A percentile compares a stretch with the other conserved stretches of the same genome.
These are phyloP conservation scores for Apiospora arundinis DNA, from an alignment of 2,329 filamentous ascomycete genomes.

Conservation along the genomic window DNA sequence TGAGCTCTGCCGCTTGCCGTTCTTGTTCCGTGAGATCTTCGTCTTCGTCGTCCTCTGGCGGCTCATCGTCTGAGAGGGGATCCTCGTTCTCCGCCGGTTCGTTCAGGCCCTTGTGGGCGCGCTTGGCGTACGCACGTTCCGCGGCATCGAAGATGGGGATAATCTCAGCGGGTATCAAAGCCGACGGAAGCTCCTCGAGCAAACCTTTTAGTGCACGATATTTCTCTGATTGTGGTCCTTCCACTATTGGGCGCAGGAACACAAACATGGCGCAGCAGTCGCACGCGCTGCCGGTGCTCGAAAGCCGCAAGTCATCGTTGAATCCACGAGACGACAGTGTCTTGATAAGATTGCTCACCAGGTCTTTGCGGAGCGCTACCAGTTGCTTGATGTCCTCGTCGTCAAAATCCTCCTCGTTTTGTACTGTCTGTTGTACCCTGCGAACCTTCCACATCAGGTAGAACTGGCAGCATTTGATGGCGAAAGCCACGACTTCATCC, in stretches of 20 bases:
- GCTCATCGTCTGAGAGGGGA: constrained; percentile 68
- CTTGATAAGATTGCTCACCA: constrained; percentile 69
- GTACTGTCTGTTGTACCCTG: constrained; percentile 60
- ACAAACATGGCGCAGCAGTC: constrained; percentile 84
- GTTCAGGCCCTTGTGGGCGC: constrained; percentile 65
- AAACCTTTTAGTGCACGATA: constrained; percentile 64
- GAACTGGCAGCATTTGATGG: constrained; percentile 78
- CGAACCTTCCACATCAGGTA: constrained; percentile 96
- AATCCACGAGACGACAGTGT: constrained; percentile 71
- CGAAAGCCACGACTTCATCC: constrained; percentile 76
- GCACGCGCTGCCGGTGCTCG: constrained; percentile 77
- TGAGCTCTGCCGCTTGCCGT: constrained; percentile 68
- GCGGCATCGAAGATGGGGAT: constrained; percentile 78
- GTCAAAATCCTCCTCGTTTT: constrained; percentile 60
- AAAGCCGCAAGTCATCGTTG: constrained; percentile 79
- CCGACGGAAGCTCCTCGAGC: constrained; percentile 71
- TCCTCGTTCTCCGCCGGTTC: constrained; percentile 76
- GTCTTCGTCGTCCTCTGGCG: constrained; percentile 65
- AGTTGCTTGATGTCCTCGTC: constrained; percentile 66
- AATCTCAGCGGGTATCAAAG: constrained; percentile 68
- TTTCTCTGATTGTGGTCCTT: constrained; percentile 51
- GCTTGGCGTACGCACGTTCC: constrained; percentile 80
- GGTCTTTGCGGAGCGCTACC: constrained; percentile 60
- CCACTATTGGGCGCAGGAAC: constrained; percentile 65
- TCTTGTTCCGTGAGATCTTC: constrained; percentile 62